Percentiles rank a stretch among this genome's conserved stretches.
Conservation (phyloP, 2,329 filamentous ascomycete genomes). For the Thelonectria olida region DNA sequence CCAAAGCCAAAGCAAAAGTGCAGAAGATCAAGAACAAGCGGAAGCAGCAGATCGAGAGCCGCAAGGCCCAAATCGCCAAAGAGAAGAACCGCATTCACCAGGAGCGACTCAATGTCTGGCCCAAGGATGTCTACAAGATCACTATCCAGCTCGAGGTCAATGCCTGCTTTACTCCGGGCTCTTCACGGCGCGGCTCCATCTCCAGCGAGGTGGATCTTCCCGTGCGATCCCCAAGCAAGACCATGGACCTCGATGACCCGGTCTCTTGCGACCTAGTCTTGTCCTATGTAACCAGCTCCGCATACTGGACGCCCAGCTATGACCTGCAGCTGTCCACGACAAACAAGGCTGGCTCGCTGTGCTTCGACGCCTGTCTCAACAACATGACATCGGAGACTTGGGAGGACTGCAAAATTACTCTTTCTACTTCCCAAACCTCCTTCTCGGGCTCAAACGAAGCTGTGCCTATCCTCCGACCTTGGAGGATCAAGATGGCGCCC, state of each 20-base stretch:
- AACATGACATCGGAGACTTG: constrained; percentile 73
- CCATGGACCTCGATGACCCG: constrained; percentile 25
- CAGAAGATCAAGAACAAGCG: constrained; percentile 48
- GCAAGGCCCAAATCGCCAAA: constrained; percentile 47
- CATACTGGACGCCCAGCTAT: constrained; percentile 69
- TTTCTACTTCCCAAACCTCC: constrained; percentile 71
- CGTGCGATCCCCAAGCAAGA: constrained; percentile 49
- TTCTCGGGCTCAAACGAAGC: constrained; percentile 64
- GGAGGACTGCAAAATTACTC: constrained; percentile 65
- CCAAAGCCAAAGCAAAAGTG: constrained; percentile 44
- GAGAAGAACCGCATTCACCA: constrained; percentile 55
- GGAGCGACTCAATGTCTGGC: constrained; percentile 60
- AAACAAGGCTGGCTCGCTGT: constrained; percentile 59
- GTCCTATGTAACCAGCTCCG: constrained; percentile 67
- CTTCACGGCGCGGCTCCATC: constrained; percentile 60
- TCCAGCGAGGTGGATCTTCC: constrained; percentile 62
- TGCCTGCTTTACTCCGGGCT: constrained; percentile 49
- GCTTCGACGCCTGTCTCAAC: constrained; percentile 69
- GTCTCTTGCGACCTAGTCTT: constrained; percentile 57
- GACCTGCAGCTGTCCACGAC: constrained; percentile 69
- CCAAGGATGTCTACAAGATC: constrained; percentile 57
- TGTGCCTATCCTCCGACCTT: constrained; percentile 64
- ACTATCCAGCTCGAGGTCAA: constrained; percentile 61
- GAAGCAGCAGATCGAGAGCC: constrained; percentile 46
- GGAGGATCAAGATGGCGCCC: constrained; percentile 62